These are phyloP conservation scores for Neofusicoccum parvum DNA, from an alignment of 2,329 filamentous ascomycete genomes.

Conservation along the genomic window DNA sequence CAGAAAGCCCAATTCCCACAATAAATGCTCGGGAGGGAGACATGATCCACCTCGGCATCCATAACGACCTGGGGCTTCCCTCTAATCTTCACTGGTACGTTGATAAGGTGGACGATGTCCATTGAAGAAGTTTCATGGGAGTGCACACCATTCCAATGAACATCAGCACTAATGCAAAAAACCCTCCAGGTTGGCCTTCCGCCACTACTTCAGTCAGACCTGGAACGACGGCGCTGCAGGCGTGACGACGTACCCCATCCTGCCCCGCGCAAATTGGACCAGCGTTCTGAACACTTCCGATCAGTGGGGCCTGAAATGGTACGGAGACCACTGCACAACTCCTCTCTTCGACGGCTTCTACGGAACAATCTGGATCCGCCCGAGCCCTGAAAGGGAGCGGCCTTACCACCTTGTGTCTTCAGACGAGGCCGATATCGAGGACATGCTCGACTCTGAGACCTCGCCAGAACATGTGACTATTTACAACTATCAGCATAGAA, in stretches of 20 bases:
- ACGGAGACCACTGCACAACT: neutral
- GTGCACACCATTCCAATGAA: too few species aligned
- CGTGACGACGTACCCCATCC: neutral
- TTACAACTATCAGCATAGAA: constrained; percentile 1
- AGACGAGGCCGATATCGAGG: neutral
- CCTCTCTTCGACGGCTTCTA: neutral
- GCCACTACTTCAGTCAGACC: neutral
- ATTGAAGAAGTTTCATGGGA: too few species aligned
- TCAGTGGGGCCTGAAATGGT: neutral
- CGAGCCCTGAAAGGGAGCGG: neutral
- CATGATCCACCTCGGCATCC: neutral
- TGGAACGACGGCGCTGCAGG: neutral
- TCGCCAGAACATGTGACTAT: neutral
- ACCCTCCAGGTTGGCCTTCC: neutral
- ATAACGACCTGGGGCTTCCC: constrained; percentile 5
- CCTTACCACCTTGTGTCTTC: neutral
- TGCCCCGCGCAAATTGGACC: neutral
- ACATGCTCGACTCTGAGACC: neutral
- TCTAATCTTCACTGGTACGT: constrained; percentile 3
- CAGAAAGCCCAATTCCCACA: neutral
- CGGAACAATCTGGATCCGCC: neutral
- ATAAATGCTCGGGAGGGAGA: constrained; percentile 6
- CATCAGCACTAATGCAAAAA: neutral
- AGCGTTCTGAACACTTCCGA: neutral
- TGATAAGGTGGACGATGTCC: too few species aligned